Percentiles rank a stretch among this genome's conserved stretches.
Conservation (phyloP, 805 yeast genomes). For the Pichia californica region DNA sequence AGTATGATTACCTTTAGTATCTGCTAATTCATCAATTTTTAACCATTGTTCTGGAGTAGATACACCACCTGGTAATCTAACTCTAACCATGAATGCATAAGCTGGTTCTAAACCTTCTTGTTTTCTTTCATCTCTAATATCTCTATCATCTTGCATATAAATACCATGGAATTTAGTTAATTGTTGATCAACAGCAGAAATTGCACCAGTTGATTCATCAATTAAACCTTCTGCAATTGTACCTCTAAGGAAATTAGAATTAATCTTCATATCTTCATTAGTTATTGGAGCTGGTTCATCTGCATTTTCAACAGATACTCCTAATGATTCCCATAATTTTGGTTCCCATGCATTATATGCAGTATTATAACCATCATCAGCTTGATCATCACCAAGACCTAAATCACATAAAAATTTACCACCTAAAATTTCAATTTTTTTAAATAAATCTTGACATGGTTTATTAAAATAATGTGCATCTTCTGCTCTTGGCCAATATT, state of each 20-base stretch:
- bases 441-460: slow-evolving; percentile 70
- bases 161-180: slow-evolving; percentile 96
- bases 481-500: slow-evolving; percentile 96
- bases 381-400: slow-evolving; percentile 96
- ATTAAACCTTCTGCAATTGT: slow-evolving; percentile 80
- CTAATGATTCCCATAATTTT: slow-evolving; percentile 78
- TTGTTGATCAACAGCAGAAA: slow-evolving; percentile 86
- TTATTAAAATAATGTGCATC: slow-evolving; percentile 92
- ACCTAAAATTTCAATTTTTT: slow-evolving; percentile 61
- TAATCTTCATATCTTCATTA: slow-evolving; percentile 90
- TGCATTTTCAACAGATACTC: slow-evolving; percentile 81
- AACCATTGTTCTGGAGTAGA: slow-evolving; percentile 89
- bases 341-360: slow-evolving; percentile 89
- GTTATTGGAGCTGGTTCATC: slow-evolving; percentile 90
- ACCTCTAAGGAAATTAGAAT: slow-evolving; percentile 84
- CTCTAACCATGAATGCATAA: slow-evolving; percentile 94
- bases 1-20: slow-evolving; percentile 84
- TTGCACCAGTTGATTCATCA: slow-evolving; percentile 85
- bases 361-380: slow-evolving; percentile 89
- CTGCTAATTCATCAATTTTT: slow-evolving; percentile 73
- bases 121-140: slow-evolving; percentile 87
- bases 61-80: slow-evolving; percentile 88
- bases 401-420: slow-evolving; percentile 66
- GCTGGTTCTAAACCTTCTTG: slow-evolving; percentile 92
- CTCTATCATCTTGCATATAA: slow-evolving; percentile 98